Conservation (phyloP, 371 early-diverging fungal species). For the Mortierella sp. region DNA sequence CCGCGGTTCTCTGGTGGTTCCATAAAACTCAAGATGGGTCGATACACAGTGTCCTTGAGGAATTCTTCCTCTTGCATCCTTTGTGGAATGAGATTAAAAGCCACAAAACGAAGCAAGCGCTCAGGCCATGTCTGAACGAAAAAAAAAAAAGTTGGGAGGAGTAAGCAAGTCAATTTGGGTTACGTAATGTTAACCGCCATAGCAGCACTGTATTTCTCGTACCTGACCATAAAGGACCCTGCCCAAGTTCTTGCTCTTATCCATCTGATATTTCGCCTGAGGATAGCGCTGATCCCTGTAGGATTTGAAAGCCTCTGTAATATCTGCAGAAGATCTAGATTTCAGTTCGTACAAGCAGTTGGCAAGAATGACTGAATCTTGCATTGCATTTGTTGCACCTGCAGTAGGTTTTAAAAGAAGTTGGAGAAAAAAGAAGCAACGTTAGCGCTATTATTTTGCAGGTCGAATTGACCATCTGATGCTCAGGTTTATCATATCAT, state of each 20-base stretch:
- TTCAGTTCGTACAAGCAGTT: constrained; percentile 35
- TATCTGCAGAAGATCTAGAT: constrained; percentile 6
- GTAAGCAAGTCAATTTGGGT: neutral
- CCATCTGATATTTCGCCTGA: constrained; percentile 30
- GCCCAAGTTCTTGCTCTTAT: constrained; percentile 25
- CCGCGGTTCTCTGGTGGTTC: constrained; percentile 12
- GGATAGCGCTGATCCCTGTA: constrained; percentile 28
- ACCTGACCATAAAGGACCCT: constrained; percentile 38
- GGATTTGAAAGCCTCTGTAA: constrained; percentile 22
- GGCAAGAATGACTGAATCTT: constrained; percentile 42
- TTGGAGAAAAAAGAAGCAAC: too few species aligned
- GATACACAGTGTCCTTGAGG: constrained; percentile 15
- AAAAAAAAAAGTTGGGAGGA: neutral
- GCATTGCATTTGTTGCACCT: constrained; percentile 41
- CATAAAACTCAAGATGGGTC: constrained; percentile 13
- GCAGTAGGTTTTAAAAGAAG: too few species aligned
- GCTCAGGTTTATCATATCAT: neutral
- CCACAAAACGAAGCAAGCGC: constrained; percentile 8
- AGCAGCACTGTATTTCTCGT: neutral
- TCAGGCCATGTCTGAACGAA: constrained; percentile 16
- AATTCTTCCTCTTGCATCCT: constrained; percentile 5
- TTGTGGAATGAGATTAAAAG: constrained; percentile 10
- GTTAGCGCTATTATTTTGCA: too few species aligned
- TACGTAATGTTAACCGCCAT: neutral
- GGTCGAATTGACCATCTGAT: neutral